These are phyloP conservation scores for Tuber magnatum DNA, from an alignment of 495 filamentous ascomycete genomes.

Conservation along the genomic window DNA sequence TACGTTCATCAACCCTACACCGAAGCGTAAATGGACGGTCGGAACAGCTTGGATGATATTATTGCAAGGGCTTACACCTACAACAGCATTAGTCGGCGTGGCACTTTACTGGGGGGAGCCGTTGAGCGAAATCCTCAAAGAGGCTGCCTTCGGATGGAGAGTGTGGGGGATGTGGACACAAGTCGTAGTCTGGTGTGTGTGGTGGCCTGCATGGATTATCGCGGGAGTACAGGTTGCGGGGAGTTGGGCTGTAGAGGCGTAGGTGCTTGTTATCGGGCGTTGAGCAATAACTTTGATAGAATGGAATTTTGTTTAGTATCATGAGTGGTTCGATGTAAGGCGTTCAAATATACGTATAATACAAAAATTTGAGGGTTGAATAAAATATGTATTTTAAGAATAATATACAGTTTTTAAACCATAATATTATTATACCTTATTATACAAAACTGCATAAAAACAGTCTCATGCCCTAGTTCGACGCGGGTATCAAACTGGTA, in stretches of 20 bases:
- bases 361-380: too few relatives aligned
- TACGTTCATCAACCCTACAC: slow-evolving; percentile 57
- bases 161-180: slow-evolving; percentile 86
- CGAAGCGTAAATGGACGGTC: slow-evolving; percentile 31
- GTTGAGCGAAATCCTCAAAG: slow-evolving; percentile 55
- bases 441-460: too few relatives aligned
- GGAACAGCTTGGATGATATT: slow-evolving; percentile 39
- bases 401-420: too few relatives aligned
- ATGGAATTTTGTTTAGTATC: not conserved
- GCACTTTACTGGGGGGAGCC: slow-evolving; percentile 49
- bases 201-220: slow-evolving; percentile 93
- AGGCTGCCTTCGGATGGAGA: slow-evolving; percentile 83
- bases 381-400: too few relatives aligned
- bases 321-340: not conserved
- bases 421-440: too few relatives aligned
- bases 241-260: slow-evolving; percentile 26
- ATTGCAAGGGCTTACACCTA: slow-evolving; percentile 58
- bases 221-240: slow-evolving; percentile 50
- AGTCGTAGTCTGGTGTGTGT: slow-evolving; percentile 91
- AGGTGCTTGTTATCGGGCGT: not conserved
- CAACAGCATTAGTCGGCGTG: slow-evolving; percentile 53
- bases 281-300: not conserved
- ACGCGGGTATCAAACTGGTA: too few relatives aligned
- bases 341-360: too few relatives aligned
- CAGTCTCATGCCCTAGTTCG: too few relatives aligned